Evolutionary conservation across 371 early-diverging fungal species (phyloP), one percentile per base, ranked within the genome.

Genomic region (Nematocida ironsii): DNA sequence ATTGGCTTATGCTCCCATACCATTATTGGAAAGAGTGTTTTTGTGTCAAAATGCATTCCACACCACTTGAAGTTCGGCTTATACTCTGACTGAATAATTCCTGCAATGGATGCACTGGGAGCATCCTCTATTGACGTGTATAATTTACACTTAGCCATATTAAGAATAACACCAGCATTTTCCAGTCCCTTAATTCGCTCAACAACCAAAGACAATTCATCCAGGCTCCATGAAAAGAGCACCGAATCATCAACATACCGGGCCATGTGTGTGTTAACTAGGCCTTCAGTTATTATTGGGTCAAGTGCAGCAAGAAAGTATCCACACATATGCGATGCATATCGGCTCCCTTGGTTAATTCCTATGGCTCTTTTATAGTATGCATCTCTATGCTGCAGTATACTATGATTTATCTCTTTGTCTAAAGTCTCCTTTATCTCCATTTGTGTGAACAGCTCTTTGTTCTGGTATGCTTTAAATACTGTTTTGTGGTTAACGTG

Each of bases 241-340:
- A 78, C 5, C 4, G 48, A 45, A 44, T 78, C 80, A 61, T 78
- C 80, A 9, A 78, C 57, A 62, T 78, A 78, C 40, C 71, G 7
- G 45, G 58, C 44, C 9, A 42, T 48, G 11, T n/a, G 0, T 27
- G 80, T 78, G 5, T 70, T 5, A 5, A 58, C 11, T 20, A 68
- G 61, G 47, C 57, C 70, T n/a, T 18, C 44, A 20, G 9, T 48
- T 7, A 78, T 5, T 16, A 20, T 9, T 16, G 13, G 9, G 27
- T 78, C 80, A 45, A 57, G 55, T 11, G 5, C 16, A 1, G 80
- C 69, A 9, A 78, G 16, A 20, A 39, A 70, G 5, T 68, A 78
- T 16, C 58, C 11, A 33, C 69, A 78, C 5, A 78, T 27, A 23
- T 68, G 67, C 1, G 68, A 58, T 23, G 80, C 54, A 57, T 44